Conservation (phyloP, 2,329 filamentous ascomycete species). For the Aspergillus fischeri region DNA sequence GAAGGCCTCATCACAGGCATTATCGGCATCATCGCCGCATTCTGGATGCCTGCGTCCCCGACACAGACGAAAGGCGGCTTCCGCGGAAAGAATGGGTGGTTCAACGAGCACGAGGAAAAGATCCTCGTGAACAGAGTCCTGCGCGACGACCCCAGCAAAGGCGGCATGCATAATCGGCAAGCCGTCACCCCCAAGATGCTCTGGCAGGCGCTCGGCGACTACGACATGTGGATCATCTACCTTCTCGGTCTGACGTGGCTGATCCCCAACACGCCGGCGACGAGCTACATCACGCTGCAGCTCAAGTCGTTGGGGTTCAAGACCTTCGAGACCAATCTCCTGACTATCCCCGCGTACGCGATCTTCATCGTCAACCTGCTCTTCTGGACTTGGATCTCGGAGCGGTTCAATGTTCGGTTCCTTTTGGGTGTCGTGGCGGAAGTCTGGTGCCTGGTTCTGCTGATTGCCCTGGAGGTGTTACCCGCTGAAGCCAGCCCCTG, state of each 20-base stretch:
- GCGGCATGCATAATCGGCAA: slow-evolving; percentile 60
- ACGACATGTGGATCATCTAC: slow-evolving; percentile 57
- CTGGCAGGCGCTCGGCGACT: slow-evolving; percentile 50
- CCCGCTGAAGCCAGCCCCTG: slow-evolving; percentile 48
- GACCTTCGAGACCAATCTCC: slow-evolving; percentile 59
- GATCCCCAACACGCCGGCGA: slow-evolving; percentile 35
- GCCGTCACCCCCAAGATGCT: slow-evolving; percentile 47
- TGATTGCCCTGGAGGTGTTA: slow-evolving; percentile 50
- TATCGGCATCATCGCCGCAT: slow-evolving; percentile 53
- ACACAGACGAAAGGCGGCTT: slow-evolving; percentile 61
- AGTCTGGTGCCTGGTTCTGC: slow-evolving; percentile 50
- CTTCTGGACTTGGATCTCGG: slow-evolving; percentile 51
- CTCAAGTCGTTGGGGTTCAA: slow-evolving; percentile 53
- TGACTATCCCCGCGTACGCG: slow-evolving; percentile 57
- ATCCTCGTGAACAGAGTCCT: slow-evolving; percentile 65
- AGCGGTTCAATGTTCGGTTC: slow-evolving; percentile 53
- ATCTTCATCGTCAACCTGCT: slow-evolving; percentile 57
- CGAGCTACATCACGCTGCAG: slow-evolving; percentile 37
- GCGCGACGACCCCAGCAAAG: slow-evolving; percentile 54
- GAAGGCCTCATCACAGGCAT: slow-evolving; percentile 49
- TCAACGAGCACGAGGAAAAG: slow-evolving; percentile 62
- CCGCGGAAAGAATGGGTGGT: slow-evolving; percentile 62
- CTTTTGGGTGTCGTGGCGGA: slow-evolving; percentile 52
- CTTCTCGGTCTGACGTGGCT: slow-evolving; percentile 46
- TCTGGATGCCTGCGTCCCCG: slow-evolving; percentile 62